Evolutionary conservation across 2,329 filamentous ascomycete species (phyloP).

Genomic region (Tolypocladium ovalisporum): DNA sequence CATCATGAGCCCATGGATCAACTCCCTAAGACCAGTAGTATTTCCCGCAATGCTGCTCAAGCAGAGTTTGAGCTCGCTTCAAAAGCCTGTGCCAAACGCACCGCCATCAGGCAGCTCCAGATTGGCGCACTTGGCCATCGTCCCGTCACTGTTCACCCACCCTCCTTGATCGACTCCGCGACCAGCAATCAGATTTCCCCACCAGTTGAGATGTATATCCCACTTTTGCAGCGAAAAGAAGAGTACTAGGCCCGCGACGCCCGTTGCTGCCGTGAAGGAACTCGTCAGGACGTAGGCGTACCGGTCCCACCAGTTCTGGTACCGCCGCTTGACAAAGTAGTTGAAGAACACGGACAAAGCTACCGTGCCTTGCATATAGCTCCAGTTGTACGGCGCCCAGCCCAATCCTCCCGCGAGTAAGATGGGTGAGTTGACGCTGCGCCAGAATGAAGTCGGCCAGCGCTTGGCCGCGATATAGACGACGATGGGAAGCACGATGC

Average conservation of each 20-base stretch:
- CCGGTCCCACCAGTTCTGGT: constrained; percentile 14
- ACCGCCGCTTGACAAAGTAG: constrained; percentile 11
- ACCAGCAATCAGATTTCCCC: constrained; percentile 9
- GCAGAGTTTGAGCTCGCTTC: no score
- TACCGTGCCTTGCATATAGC: constrained; percentile 12
- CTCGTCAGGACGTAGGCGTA: constrained; percentile 17
- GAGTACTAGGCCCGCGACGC: constrained; percentile 14
- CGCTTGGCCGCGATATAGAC: constrained; percentile 8
- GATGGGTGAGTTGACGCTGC: constrained; percentile 12
- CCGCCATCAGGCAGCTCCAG: constrained; percentile 9
- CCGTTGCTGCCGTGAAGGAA: constrained; percentile 15
- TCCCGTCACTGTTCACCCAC: constrained; percentile 2
- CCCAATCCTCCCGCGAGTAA: constrained; percentile 12
- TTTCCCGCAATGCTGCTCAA: no score
- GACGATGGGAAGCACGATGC: constrained; percentile 8
- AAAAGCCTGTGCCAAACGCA: constrained; percentile 8
- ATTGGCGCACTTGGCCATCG: constrained; percentile 8
- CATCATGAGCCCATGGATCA: no score
- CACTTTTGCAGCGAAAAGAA: constrained; percentile 13
- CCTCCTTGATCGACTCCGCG: constrained; percentile 13
- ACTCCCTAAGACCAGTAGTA: no score
- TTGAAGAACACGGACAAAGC: constrained; percentile 15
- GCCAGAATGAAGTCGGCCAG: constrained; percentile 10
- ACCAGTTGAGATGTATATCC: constrained; percentile 11
- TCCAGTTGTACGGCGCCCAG: constrained; percentile 16